phyloP scores from a whole-genome alignment of 2,329 filamentous ascomycete species.

The Davidsoniella eucalypti region DNA sequence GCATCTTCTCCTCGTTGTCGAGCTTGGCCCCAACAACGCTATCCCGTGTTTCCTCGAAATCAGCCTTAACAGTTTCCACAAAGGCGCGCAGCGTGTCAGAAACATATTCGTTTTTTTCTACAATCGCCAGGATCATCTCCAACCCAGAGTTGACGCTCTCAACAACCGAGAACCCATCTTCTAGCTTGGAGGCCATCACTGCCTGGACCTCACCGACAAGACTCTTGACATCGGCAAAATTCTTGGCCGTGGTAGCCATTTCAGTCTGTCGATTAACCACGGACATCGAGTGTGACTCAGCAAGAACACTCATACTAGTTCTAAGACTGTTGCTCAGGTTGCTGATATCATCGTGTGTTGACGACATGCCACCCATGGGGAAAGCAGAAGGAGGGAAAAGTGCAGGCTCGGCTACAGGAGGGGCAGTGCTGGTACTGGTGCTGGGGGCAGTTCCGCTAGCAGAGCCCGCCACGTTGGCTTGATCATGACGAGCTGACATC shows the following conservation, averaged over 20 bases:
- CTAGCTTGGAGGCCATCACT: slow-evolving; percentile 59
- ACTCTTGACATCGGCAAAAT: slow-evolving; percentile 61
- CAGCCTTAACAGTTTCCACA: slow-evolving; percentile 58
- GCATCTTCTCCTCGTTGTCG: slow-evolving; percentile 67
- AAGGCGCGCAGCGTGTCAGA: slow-evolving; percentile 53
- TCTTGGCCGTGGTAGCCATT: slow-evolving; percentile 60
- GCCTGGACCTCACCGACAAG: slow-evolving; percentile 66
- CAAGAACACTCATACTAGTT: slow-evolving; percentile 27
- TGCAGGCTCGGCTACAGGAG: background rate
- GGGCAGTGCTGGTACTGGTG: background rate
- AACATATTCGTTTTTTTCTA: slow-evolving; percentile 39
- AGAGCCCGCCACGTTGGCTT: slow-evolving; percentile 40
- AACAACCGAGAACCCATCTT: slow-evolving; percentile 55
- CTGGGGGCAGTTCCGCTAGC: background rate
- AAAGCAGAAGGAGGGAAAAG: slow-evolving; percentile 5
- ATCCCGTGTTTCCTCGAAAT: slow-evolving; percentile 75
- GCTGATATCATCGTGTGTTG: slow-evolving; percentile 9
- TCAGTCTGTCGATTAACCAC: slow-evolving; percentile 76
- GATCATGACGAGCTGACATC: slow-evolving; percentile 58
- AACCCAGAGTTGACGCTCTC: slow-evolving; percentile 39
- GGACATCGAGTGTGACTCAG: slow-evolving; percentile 58
- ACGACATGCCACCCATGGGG: slow-evolving; percentile 4
- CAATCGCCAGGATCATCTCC: slow-evolving; percentile 19
- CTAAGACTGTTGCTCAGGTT: slow-evolving; percentile 12
- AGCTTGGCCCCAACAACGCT: slow-evolving; percentile 66